phyloP scores from a whole-genome alignment of 441 rosid genomes.

The Syzygium syzygioides region DNA sequence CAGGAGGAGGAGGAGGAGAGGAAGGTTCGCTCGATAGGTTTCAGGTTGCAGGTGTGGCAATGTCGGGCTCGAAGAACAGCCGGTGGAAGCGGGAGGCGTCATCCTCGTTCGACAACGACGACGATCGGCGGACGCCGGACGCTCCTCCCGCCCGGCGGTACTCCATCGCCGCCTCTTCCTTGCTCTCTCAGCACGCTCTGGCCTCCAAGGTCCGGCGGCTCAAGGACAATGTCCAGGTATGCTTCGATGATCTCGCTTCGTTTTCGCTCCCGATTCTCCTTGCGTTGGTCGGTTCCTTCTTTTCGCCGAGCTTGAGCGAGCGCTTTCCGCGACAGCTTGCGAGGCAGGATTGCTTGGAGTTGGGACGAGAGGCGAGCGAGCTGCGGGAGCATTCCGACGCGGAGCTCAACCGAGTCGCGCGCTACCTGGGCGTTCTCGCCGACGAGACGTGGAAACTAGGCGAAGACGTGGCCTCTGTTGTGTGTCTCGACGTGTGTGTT shows the following conservation, averaged over 20 bases:
- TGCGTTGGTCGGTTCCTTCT: background rate
- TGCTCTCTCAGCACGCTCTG: constrained; percentile 35
- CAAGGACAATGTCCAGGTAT: constrained; percentile 59
- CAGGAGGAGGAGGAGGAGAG: constrained; percentile 6
- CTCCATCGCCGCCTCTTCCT: constrained; percentile 55
- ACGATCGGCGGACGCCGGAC: constrained; percentile 1
- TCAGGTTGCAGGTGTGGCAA: no score
- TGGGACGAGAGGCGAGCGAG: no score
- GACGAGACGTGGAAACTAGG: constrained; percentile 74
- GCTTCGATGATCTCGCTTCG: background rate
- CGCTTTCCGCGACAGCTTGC: no score
- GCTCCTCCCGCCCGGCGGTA: constrained; percentile 28
- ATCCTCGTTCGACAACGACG: no score
- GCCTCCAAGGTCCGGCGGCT: constrained; percentile 54
- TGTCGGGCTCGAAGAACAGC: no score
- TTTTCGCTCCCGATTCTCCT: background rate
- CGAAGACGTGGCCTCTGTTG: constrained; percentile 20
- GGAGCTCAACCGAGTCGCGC: constrained; percentile 7
- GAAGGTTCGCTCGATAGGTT: no score
- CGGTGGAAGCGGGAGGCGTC: no score
- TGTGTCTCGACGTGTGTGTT: no score
- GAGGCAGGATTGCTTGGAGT: no score
- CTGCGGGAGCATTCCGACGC: constrained; percentile 53
- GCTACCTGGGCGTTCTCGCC: constrained; percentile 86
- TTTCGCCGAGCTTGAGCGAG: background rate